These are phyloP conservation scores for Anacardium occidentale DNA, from an alignment of 345 rosid genomes.

Conservation along the genomic window DNA sequence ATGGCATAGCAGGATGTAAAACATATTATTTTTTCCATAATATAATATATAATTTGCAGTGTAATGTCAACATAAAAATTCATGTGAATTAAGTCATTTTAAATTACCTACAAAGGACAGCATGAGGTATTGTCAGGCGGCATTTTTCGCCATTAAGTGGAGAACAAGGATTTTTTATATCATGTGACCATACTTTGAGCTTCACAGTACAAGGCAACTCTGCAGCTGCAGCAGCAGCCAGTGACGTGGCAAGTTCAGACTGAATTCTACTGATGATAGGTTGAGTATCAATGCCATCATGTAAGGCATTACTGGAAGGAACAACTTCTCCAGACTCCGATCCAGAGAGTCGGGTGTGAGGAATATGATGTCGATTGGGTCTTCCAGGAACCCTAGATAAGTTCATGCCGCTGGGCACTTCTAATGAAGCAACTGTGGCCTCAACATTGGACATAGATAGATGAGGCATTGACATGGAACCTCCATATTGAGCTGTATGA, in stretches of 20 bases:
- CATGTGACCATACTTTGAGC: constrained; percentile 86
- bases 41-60: neutral
- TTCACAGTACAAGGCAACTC: constrained; percentile 96
- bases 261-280: constrained; percentile 62
- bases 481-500: constrained; percentile 32
- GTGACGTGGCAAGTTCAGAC: constrained; percentile 71
- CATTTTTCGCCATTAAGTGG: constrained; percentile 61
- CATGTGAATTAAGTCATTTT: neutral
- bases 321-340: constrained; percentile 45
- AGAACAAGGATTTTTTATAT: constrained; percentile 66
- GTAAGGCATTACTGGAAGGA: constrained; percentile 32
- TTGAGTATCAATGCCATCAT: constrained; percentile 43
- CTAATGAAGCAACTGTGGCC: constrained; percentile 49
- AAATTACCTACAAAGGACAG: constrained; percentile 89
- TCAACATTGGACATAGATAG: constrained; percentile 40
- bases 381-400: constrained; percentile 52
- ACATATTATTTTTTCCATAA: neutral
- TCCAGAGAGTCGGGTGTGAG: constrained; percentile 42
- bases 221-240: constrained; percentile 84
- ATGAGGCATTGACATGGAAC: constrained; percentile 38
- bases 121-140: constrained; percentile 77
- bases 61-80: neutral
- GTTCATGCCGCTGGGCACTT: constrained; percentile 49
- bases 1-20: neutral
- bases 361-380: constrained; percentile 35